Conservation (phyloP, 2,329 filamentous ascomycete species). For the Venturia carpophila region DNA sequence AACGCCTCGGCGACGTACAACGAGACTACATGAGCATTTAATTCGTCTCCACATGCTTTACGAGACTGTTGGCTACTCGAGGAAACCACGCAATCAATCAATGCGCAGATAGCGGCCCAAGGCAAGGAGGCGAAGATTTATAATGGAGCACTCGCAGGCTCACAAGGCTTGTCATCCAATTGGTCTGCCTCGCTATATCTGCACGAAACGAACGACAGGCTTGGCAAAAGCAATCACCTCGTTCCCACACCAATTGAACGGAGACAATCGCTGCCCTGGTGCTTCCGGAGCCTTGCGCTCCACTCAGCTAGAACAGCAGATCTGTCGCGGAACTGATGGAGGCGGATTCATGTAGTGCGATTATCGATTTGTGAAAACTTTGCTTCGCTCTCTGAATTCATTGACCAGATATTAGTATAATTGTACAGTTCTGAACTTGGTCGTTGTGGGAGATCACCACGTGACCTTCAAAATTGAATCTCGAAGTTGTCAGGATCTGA, state of each 20-base stretch:
- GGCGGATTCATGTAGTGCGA: neutral
- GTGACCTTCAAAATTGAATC: too few relatives aligned
- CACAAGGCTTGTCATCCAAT: neutral
- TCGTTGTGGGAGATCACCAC: too few relatives aligned
- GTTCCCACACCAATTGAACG: too few relatives aligned
- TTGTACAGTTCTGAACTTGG: too few relatives aligned
- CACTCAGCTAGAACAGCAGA: too few relatives aligned
- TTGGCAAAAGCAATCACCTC: neutral
- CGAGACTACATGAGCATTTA: neutral
- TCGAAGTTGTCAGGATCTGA: too few relatives aligned
- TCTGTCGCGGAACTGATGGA: neutral
- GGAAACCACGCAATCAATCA: neutral
- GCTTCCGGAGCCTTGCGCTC: neutral
- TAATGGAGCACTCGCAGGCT: neutral
- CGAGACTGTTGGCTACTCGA: neutral
- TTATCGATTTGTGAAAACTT: too few relatives aligned
- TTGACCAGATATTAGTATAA: too few relatives aligned
- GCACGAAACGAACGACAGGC: constrained; percentile 4
- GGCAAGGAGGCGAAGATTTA: neutral
- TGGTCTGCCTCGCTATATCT: neutral
- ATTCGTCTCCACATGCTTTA: neutral
- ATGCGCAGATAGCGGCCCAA: neutral
- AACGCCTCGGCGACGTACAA: neutral
- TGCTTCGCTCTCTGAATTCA: too few relatives aligned
- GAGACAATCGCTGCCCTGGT: too few relatives aligned